Base-by-base conservation (phyloP, 768 basidiomycete genomes). In the Termitomyces sp. region DNA sequence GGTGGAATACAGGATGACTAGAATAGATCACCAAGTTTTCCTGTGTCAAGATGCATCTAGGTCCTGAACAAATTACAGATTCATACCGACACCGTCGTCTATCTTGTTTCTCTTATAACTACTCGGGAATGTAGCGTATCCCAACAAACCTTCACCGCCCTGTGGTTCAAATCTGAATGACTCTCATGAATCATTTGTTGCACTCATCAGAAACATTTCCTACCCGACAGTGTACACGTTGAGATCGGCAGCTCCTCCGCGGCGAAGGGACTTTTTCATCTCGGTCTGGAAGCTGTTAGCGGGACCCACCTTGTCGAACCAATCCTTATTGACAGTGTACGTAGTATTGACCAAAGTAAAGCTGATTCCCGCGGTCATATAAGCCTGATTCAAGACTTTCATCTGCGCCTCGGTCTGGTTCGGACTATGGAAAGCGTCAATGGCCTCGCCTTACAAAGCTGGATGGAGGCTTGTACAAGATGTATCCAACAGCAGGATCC, bases 161-260 rank as follows among this genome's bases (percentile, higher is more conserved):
- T 67, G 67, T 46, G 71, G 65, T 45, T 57, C 45, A 56, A 74
- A 71, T 55, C 70, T 67, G 22, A 13, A 5, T 1, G 27, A 27
- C 16, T 49, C 22, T 24, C 5, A 18, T 61, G 16, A 59, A 37
- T 37, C 4, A 18, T 46, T 39, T 37, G 15, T 36, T n/a, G 16
- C 6, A 39, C 20, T 22, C 44, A 30, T 12, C 20, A 16, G 20
- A 16, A 36, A 15, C 16, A 6, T 27, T 20, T 63, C 68, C 39
- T 63, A 78, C 73, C 80, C 81, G 34, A 81, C 78, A 33, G 76
- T 76, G 70, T 80, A 85, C 37, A 83, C 70, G 58, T 83, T 83
- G 51, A 83, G 71, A 18, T 73, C 73, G 2, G 67, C 68, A 2
- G 68, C 68, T 41, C 72, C 73, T 27, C 82, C 81, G 57, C 73